Percentiles rank a stretch among this genome's conserved stretches.
These are phyloP conservation scores for Primulina eburnea DNA, from an alignment of 257 asterid genomes.

Conservation along the genomic window DNA sequence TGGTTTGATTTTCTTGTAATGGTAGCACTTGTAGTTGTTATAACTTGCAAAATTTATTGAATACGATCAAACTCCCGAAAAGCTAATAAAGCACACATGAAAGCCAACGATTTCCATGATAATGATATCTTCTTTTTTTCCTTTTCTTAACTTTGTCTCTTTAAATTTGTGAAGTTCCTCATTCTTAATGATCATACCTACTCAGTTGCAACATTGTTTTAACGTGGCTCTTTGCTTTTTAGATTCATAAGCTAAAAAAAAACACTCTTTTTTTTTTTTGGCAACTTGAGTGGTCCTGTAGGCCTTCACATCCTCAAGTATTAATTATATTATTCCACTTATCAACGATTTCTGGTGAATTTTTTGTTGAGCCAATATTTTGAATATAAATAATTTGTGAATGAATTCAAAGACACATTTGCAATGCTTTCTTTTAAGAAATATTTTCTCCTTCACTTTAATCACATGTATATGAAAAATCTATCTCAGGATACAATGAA, in stretches of 20 bases:
- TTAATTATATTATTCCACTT: too few species aligned
- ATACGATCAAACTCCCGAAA: slow-evolving; percentile 18
- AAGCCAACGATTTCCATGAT: slow-evolving; percentile 31
- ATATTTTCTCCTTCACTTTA: too few species aligned
- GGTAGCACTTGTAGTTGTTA: too few species aligned
- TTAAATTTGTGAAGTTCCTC: slow-evolving; percentile 6
- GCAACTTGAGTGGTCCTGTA: neutral
- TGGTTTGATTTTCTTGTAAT: too few species aligned
- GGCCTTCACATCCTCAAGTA: neutral
- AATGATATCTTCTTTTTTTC: slow-evolving; percentile 16
- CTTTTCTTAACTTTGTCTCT: slow-evolving; percentile 1
- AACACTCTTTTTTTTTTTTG: neutral
- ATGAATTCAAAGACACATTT: too few species aligned
- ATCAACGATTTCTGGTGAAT: too few species aligned
- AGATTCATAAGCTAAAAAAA: neutral
- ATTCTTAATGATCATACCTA: slow-evolving; percentile 17
- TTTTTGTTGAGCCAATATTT: too few species aligned
- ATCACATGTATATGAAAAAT: too few species aligned
- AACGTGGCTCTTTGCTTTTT: neutral
- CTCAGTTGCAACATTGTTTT: neutral
- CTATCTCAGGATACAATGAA: too few species aligned
- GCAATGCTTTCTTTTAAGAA: too few species aligned
- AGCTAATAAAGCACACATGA: slow-evolving; percentile 23
- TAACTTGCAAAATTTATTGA: too few species aligned
- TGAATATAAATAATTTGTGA: too few species aligned